A percentile compares a stretch with the other conserved stretches of the same genome.
Evolutionary conservation across 768 basidiomycete genomes (phyloP).

Genomic region (Infundibulicybe gibba): DNA sequence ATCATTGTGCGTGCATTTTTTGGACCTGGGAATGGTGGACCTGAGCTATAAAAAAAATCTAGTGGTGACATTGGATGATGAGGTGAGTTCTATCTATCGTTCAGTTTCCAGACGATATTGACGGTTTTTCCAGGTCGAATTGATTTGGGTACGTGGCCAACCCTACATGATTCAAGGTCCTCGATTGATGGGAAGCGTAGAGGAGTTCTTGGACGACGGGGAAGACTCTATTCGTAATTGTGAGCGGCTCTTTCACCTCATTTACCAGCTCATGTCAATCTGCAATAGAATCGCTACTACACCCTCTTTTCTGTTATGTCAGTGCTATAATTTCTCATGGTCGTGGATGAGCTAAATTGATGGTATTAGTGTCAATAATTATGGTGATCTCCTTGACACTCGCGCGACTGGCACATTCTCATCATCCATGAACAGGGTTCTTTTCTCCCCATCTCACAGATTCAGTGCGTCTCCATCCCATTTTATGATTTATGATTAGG

Average conservation of each 20-base stretch:
- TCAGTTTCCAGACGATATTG: not conserved
- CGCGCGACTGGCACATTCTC: constrained; percentile 3
- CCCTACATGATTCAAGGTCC: not conserved
- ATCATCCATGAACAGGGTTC: constrained; percentile 24
- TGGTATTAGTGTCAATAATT: constrained; percentile 45
- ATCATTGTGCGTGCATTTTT: constrained; percentile 39
- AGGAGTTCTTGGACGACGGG: constrained; percentile 53
- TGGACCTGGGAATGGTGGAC: not conserved
- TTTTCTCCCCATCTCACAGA: constrained; percentile 36
- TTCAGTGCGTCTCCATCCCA: constrained; percentile 27
- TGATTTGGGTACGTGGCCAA: constrained; percentile 47
- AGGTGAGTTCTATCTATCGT: constrained; percentile 29
- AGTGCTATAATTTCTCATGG: constrained; percentile 12
- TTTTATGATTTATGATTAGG: not conserved
- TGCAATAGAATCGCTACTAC: constrained; percentile 55
- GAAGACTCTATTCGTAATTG: constrained; percentile 51
- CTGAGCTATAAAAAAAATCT: not conserved
- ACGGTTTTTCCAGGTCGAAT: constrained; percentile 32
- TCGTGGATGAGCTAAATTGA: not conserved
- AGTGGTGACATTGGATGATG: constrained; percentile 52
- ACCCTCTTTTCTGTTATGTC: constrained; percentile 46
- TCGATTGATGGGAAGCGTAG: constrained; percentile 19
- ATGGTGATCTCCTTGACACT: constrained; percentile 29
- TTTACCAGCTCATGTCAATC: not conserved
- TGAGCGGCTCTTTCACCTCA: constrained; percentile 18